Base-by-base conservation (phyloP, 352 stramenopile genomes). In the Globisporangium paddicum region DNA sequence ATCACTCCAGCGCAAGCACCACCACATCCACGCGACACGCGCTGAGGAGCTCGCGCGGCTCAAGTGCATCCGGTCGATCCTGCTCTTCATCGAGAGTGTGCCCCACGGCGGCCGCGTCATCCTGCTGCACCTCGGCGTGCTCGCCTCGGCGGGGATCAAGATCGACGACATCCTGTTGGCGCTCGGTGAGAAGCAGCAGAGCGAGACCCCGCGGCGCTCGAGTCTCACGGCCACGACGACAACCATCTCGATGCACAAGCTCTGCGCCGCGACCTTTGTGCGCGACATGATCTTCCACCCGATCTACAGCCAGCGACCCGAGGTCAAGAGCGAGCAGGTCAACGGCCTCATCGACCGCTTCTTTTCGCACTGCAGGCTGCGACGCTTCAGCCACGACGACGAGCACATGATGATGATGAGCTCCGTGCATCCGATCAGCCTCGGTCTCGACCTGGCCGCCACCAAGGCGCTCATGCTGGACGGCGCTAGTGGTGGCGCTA, bases 241-340 rank as follows among this genome's bases (percentile, higher is more conserved):
- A 6, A 41, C 35, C 11, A 51, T 68, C 5, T 69, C 63, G 16
- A 60, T 68, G 1, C 69, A 86, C 21, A 86, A 86, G 34, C 68
- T 79, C 28, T 68, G 81, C 49, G 65, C 80, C 11, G 70, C 74
- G 8, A 69, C 68, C 13, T 92, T 92, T 67, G 79, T 92, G 42
- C 76, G 82, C 1, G 79, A 92, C 51, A 84, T 90, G 53, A 58
- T 92, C 34, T 90, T 92, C 69, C 79, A 90, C 40, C 75, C 78
- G 13, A 64, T 90, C 52, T 92, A 90, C 67, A 69, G 71, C 23
- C 79, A 83, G 57, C 70, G 73, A 0, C 58, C 69, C 3, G 75
- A 87, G 18, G 60, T 77, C 0, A 68, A 70, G 50, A 72, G 60
- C 0, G 69, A 75, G 4, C 34, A 64, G 25, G 69, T 89, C 14